A percentile compares a stretch with the other conserved stretches of the same genome.
phyloP scores from a whole-genome alignment of 179 eudicot genomes.

The Heliamphora pulchella region DNA sequence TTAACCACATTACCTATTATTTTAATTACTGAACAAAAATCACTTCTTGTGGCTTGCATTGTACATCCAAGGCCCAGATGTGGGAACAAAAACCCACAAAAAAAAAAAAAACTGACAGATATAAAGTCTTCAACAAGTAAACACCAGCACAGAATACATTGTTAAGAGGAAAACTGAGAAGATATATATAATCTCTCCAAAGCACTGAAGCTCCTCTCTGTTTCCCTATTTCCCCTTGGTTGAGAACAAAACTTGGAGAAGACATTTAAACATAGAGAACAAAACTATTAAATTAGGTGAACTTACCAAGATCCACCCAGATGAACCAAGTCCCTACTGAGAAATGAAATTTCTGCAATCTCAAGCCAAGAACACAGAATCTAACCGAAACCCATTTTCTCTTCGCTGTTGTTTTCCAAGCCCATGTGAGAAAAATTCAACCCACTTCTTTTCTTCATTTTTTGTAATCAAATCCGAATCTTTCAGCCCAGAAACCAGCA shows the following conservation, averaged over 20 bases:
- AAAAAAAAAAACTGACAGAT: neutral
- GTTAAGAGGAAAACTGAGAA: neutral
- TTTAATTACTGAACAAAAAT: neutral
- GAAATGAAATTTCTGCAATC: neutral
- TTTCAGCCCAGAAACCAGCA: neutral
- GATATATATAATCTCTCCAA: neutral
- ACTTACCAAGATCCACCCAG: slow-evolving; percentile 14
- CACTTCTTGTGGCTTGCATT: neutral
- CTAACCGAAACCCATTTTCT: neutral
- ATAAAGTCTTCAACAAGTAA: neutral
- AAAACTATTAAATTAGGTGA: slow-evolving; percentile 4
- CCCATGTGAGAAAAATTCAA: neutral
- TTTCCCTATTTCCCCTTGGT: neutral
- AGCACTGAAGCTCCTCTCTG: too few relatives aligned
- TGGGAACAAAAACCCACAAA: too few relatives aligned
- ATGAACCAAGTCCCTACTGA: neutral
- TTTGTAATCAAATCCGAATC: too few relatives aligned
- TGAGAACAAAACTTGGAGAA: neutral
- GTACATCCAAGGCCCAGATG: neutral
- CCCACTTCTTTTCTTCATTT: neutral
- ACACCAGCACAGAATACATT: neutral
- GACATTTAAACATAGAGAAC: neutral
- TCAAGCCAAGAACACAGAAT: neutral
- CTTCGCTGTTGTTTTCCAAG: neutral
- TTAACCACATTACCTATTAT: neutral